Conservation (phyloP, 2,329 filamentous ascomycete genomes). For the Colletotrichum graminicola region DNA sequence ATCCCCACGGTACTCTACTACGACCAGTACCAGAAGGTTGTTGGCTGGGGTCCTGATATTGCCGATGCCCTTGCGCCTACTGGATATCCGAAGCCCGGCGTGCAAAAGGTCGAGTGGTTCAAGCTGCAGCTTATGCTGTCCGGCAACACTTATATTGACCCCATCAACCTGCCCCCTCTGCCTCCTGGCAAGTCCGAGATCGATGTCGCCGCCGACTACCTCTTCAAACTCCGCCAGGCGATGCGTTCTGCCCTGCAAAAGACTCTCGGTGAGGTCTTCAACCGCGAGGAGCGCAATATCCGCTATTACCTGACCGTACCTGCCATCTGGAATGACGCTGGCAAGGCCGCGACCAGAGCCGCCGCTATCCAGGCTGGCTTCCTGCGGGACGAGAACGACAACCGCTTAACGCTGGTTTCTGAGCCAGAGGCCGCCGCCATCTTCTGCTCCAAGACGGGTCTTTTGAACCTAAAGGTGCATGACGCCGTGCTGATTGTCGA, state of each 20-base stretch:
- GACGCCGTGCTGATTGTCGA: constrained; percentile 98
- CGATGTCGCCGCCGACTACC: constrained; percentile 98
- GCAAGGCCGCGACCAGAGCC: constrained; percentile 94
- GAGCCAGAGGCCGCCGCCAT: constrained; percentile 97
- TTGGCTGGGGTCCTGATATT: constrained; percentile 99
- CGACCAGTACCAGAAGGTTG: constrained; percentile 98
- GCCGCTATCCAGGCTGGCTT: constrained; percentile 98
- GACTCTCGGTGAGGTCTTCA: constrained; percentile 96
- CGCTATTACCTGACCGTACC: constrained; percentile 98
- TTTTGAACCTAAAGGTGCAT: constrained; percentile 97
- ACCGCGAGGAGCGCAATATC: constrained; percentile 97
- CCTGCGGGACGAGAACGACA: constrained; percentile 96
- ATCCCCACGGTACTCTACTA: constrained; percentile 99
- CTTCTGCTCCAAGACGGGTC: constrained; percentile 96
- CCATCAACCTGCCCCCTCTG: constrained; percentile 97
- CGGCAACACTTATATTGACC: constrained; percentile 98
- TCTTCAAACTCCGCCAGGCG: constrained; percentile 97
- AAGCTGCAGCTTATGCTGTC: constrained; percentile 99
- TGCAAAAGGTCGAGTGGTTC: constrained; percentile 99
- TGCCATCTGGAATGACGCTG: constrained; percentile 99
- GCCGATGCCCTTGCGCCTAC: constrained; percentile 96
- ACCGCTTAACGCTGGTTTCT: constrained; percentile 91
- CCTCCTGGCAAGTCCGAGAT: constrained; percentile 98
- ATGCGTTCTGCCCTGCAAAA: constrained; percentile 97
- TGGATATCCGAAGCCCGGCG: constrained; percentile 95